Base-by-base conservation (phyloP, 495 filamentous ascomycete species). In the Amniculicola lignicola region DNA sequence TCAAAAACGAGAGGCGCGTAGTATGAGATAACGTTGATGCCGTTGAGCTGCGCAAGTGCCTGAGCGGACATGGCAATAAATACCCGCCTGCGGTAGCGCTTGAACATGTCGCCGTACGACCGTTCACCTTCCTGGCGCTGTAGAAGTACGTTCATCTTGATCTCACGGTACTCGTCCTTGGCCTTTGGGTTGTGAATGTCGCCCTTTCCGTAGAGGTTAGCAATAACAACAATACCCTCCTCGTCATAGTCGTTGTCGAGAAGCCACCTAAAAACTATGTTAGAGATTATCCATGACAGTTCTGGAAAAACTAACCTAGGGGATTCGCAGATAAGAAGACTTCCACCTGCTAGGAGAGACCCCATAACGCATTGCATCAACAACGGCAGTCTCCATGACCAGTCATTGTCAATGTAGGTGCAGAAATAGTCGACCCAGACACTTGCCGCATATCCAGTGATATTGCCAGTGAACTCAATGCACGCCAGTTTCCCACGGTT, bases 31-130 rank as follows among this genome's bases (percentile, higher is more conserved):
- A 98, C 94, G 73, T 98, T 98, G 72, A 98, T 98, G 39, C 93
- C 93, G 72, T 97, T 98, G 19, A 97, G 79, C 69, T 98, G 93
- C 15, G 93, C 94, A 47, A 98, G 79, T 1, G 87, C 88, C 66
- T 98, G 93, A 4, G 93, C 93, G 6, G 93, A 97, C 94, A 98
- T 98, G 70, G 93, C 93, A 72, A 98, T 97, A 66, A 97, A 86
- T 58, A 98, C 90, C 31, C 93, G 89, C 58, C 85, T 91, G 63
- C 78, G 78, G 74, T 98, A 98, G 35, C 93, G 84, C 50, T 76
- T 84, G 77, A 96, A 98, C 93, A 98, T 98, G 59, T 98, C 94
- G 9, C 70, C 59, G 67, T 97, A 98, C 0, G 89, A 84, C 59
- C 92, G 78, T 70, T 96, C 93, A 48, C 94, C 93, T 72, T 97